Conservation (phyloP, 352 stramenopile species). For the Phytophthora meadii region DNA sequence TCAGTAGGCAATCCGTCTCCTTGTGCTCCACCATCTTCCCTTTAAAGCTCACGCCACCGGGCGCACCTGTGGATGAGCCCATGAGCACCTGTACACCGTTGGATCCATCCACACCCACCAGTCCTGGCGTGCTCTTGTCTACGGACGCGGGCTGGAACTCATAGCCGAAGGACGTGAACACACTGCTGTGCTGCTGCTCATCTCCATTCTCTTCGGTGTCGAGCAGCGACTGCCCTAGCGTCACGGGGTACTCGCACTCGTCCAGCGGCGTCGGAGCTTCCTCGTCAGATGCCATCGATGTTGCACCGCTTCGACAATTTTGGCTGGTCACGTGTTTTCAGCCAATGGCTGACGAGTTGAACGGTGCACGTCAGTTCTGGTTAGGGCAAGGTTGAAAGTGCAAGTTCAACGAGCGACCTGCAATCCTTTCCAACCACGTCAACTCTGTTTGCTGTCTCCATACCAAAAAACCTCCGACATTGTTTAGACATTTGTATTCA, state of each 20-base stretch:
- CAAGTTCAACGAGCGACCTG: conserved; percentile 43
- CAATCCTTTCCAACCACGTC: conserved; percentile 14
- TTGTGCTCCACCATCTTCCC: conserved; percentile 82
- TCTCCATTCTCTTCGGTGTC: conserved; percentile 11
- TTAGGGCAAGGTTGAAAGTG: conserved; percentile 12
- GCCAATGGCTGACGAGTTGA: conserved; percentile 23
- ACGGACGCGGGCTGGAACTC: conserved; percentile 87
- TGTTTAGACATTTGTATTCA: too few relatives aligned
- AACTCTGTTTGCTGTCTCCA: conserved; percentile 7
- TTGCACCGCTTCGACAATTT: conserved; percentile 10
- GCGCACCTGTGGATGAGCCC: conserved; percentile 54
- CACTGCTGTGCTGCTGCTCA: conserved; percentile 31
- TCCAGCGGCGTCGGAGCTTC: conserved; percentile 36
- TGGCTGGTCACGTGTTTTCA: conserved; percentile 22
- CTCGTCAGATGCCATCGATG: conserved; percentile 18
- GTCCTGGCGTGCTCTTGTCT: conserved; percentile 63
- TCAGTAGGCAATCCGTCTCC: conserved; percentile 81
- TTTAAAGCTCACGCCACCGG: conserved; percentile 79
- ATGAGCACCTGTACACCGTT: conserved; percentile 70
- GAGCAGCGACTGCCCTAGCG: conserved; percentile 55
- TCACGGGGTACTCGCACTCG: conserved; percentile 62
- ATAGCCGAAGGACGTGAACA: conserved; percentile 76
- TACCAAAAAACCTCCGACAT: too few relatives aligned
- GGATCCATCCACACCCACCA: conserved; percentile 74
- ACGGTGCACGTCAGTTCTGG: conserved; percentile 40